Evolutionary conservation across 176 grass and related monocot species (phyloP).

Genomic region (Coix lacrymajobi): DNA sequence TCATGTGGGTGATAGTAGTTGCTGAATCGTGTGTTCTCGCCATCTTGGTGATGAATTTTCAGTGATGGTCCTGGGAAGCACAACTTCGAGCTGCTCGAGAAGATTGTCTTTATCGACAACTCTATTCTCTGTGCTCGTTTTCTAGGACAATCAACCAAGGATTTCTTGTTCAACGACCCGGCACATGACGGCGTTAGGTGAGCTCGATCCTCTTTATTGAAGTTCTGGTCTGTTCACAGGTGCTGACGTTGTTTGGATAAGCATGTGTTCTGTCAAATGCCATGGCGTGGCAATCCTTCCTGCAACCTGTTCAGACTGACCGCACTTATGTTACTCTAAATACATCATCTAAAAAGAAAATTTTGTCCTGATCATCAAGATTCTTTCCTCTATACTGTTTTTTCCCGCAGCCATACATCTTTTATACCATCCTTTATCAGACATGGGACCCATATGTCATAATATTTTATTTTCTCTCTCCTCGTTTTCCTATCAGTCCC

Average conservation of each 20-base stretch:
- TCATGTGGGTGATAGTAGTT: background rate
- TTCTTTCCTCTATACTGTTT: too few species aligned
- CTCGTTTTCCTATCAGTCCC: too few species aligned
- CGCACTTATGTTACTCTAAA: too few species aligned
- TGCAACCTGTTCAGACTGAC: too few species aligned
- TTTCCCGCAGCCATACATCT: too few species aligned
- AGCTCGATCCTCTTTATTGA: background rate
- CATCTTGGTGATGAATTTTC: constrained; percentile 7
- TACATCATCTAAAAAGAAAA: too few species aligned
- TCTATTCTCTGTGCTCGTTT: constrained; percentile 66
- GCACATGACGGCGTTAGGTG: constrained; percentile 70
- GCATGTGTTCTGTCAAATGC: background rate
- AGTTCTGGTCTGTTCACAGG: background rate
- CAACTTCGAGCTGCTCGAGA: too few species aligned
- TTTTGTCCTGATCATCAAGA: too few species aligned
- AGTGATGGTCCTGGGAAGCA: constrained; percentile 83
- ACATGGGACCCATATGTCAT: too few species aligned
- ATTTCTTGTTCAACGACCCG: constrained; percentile 76
- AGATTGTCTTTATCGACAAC: constrained; percentile 71
- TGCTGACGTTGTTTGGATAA: background rate
- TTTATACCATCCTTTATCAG: too few species aligned
- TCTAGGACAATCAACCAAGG: constrained; percentile 65
- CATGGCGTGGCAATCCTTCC: background rate
- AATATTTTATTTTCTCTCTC: too few species aligned
- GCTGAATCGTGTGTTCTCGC: background rate